phyloP scores from a whole-genome alignment of 2,329 filamentous ascomycete genomes.

The Botrytis paeoniae region DNA sequence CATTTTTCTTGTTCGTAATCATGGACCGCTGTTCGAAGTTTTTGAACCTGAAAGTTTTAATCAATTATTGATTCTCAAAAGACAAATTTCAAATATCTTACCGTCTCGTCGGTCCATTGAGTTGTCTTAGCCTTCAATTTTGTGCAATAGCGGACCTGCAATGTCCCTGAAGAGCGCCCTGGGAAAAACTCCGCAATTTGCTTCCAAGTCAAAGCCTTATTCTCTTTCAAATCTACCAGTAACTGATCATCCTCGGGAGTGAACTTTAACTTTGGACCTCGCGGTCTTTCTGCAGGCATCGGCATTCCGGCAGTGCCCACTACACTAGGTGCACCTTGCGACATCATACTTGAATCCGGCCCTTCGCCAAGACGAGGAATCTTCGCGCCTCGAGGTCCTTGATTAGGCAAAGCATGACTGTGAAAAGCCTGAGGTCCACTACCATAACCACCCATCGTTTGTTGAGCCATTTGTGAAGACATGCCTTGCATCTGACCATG shows the following conservation, averaged over 20 bases:
- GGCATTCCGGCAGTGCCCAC: slow-evolving; percentile 89
- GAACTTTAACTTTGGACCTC: slow-evolving; percentile 90
- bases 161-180: slow-evolving; percentile 80
- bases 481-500: slow-evolving; percentile 43
- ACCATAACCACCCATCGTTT: slow-evolving; percentile 49
- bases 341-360: slow-evolving; percentile 41
- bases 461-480: slow-evolving; percentile 55
- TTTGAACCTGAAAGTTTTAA: slow-evolving; percentile 58
- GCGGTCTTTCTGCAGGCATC: slow-evolving; percentile 71
- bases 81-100: slow-evolving; percentile 48
- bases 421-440: slow-evolving; percentile 50
- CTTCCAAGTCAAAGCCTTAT: slow-evolving; percentile 93
- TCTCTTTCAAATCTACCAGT: slow-evolving; percentile 87
- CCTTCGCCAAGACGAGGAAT: slow-evolving; percentile 59
- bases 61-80: slow-evolving; percentile 27
- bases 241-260: slow-evolving; percentile 87
- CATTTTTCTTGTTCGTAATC: slow-evolving; percentile 91
- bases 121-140: slow-evolving; percentile 93
- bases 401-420: slow-evolving; percentile 76
- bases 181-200: slow-evolving; percentile 97
- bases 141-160: slow-evolving; percentile 93
- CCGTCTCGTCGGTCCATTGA: slow-evolving; percentile 90
- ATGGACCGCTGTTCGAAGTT: slow-evolving; percentile 71
- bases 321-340: slow-evolving; percentile 70
- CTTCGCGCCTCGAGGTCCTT: slow-evolving; percentile 62